Evolutionary conservation across 495 filamentous ascomycete genomes (phyloP).

Genomic region (Gamarada debralockiae): DNA sequence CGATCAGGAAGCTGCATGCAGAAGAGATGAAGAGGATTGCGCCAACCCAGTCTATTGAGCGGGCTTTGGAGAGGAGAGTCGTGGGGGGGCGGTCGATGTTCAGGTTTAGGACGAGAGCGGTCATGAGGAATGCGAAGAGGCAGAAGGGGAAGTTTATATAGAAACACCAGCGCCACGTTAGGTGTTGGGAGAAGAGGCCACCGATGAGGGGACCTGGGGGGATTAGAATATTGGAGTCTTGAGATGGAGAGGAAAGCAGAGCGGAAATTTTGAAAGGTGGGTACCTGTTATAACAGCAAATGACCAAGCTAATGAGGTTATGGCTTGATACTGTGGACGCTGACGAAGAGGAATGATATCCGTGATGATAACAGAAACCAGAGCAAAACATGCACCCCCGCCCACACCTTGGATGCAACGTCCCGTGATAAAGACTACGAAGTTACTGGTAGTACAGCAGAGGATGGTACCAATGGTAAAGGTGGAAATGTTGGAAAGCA

Average conservation of each 20-base stretch:
- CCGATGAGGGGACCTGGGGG: not conserved
- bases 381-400: constrained; percentile 59
- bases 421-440: constrained; percentile 34
- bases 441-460: constrained; percentile 54
- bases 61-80: constrained; percentile 36
- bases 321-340: constrained; percentile 34
- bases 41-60: constrained; percentile 56
- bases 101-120: constrained; percentile 33
- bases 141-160: constrained; percentile 39
- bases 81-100: constrained; percentile 15
- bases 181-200: not conserved
- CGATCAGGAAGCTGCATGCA: constrained; percentile 42
- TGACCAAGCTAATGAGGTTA: constrained; percentile 46
- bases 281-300: constrained; percentile 63
- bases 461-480: constrained; percentile 57
- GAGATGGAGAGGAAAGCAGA: constrained; percentile 59
- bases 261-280: constrained; percentile 59
- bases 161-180: constrained; percentile 51
- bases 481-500: no score
- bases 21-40: constrained; percentile 46
- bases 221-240: not conserved
- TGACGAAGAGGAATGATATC: constrained; percentile 53
- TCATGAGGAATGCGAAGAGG: constrained; percentile 28
- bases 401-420: constrained; percentile 58
- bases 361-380: constrained; percentile 61